Percentiles rank a stretch among this genome's conserved stretches.
Evolutionary conservation across 192 early-diverging fungal species (phyloP).

Genomic region (Lunasporangiospora selenospora): DNA sequence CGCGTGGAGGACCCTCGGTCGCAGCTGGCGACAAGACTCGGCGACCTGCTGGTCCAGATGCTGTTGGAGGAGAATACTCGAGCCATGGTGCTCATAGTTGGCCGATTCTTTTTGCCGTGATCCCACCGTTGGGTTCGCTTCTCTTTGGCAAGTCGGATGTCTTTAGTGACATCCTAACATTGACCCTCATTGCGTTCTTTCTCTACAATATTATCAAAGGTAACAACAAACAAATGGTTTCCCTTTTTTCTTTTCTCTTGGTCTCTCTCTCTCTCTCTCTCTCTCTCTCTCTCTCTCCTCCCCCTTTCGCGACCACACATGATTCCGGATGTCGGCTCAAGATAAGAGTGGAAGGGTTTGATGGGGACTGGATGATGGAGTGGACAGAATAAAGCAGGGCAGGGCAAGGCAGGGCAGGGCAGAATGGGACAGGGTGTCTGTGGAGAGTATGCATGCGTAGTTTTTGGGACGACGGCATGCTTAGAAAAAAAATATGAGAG

Average conservation of each 20-base stretch:
- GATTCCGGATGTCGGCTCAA: no score
- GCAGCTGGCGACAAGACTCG: conserved; percentile 1
- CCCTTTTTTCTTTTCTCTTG: not conserved
- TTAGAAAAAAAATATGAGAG: not conserved
- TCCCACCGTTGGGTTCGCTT: conserved; percentile 62
- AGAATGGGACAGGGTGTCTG: no score
- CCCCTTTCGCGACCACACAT: no score
- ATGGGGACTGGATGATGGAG: conserved; percentile 1
- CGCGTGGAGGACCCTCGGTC: not conserved
- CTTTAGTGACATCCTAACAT: conserved; percentile 64
- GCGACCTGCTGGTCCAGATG: conserved; percentile 35
- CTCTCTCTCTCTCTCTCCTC: no score
- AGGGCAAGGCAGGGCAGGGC: no score
- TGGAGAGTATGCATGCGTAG: no score
- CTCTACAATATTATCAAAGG: conserved; percentile 69
- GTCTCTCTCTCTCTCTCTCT: no score
- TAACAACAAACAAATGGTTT: conserved; percentile 13
- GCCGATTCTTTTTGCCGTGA: conserved; percentile 64
- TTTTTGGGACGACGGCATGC: no score
- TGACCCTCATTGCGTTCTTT: conserved; percentile 62
- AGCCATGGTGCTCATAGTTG: conserved; percentile 57
- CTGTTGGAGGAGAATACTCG: conserved; percentile 33
- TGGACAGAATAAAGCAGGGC: no score
- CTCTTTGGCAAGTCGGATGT: conserved; percentile 64
- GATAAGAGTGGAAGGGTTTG: not conserved